Base-by-base conservation (phyloP, 306 rosid genomes). In the Quercus cerris region DNA sequence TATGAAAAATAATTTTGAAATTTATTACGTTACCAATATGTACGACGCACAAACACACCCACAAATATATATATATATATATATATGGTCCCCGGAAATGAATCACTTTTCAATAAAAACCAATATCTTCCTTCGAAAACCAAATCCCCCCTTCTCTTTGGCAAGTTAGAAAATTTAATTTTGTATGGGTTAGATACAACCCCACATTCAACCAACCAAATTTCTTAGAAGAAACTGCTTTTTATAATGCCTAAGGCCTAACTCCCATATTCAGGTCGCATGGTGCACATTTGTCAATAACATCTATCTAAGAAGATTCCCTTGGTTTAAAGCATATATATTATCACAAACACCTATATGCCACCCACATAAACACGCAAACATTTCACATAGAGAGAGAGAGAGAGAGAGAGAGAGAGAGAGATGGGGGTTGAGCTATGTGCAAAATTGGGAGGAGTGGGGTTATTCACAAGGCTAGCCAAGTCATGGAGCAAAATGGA, bases 401-500 rank as follows among this genome's bases (percentile, higher is more conserved):
- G 69, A 72, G 70, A 77, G 75, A 82, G 69, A 72, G 70, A 77
- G 22, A 22, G 22, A 59, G 31, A 82, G 75, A 80, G 69, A 72
- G 70, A 78, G 79, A 73, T 77, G 81, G n/a, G 82, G 20, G 52
- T 46, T 19, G 72, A 68, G 72, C 27, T 33, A 4, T 68, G 72
- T 35, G 8, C 27, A 19, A 19, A 22, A 68, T 6, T 87, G 90
- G 94, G 91, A 46, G 74, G 51, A 12, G 76, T 83, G 76, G 90
- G 89, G 83, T 44, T 90, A 7, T 88, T 91, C 66, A 81, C 78
- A 59, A 80, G 44, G n/a, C 23, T 85, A 7, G 74, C n/a, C 20
- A 83, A 81, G 9, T 71, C 93, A 44, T 88, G 86, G 85, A 63
- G 69, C 49, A 85, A 78, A 14, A 71, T 81, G 80, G 96, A 86